These are phyloP conservation scores for Leucocoprinus leucothites DNA, from an alignment of 768 basidiomycete species.

Conservation along the genomic window DNA sequence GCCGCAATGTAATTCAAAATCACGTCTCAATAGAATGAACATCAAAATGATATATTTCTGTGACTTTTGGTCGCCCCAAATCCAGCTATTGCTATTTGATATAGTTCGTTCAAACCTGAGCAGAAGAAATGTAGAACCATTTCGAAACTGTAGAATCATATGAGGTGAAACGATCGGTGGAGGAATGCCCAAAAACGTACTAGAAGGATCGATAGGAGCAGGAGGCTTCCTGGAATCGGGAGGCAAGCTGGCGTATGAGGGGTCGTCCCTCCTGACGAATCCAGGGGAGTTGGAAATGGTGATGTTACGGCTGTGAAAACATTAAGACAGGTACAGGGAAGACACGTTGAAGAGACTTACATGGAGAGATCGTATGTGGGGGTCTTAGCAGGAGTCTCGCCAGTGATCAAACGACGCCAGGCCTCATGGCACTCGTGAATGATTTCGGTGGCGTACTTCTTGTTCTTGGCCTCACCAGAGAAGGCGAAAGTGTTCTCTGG, in stretches of 20 bases:
- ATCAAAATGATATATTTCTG: constrained; percentile 1
- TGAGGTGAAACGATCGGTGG: constrained; percentile 3
- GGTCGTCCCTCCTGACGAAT: constrained; percentile 59
- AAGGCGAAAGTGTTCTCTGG: constrained; percentile 98
- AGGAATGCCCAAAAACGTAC: constrained; percentile 43
- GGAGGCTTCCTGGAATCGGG: constrained; percentile 79
- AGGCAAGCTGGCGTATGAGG: constrained; percentile 63
- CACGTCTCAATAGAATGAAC: not conserved
- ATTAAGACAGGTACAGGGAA: constrained; percentile 6
- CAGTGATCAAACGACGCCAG: constrained; percentile 89
- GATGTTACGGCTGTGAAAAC: constrained; percentile 65
- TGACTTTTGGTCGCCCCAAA: constrained; percentile 6
- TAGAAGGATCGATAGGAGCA: constrained; percentile 86
- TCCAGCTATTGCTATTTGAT: constrained; percentile 16
- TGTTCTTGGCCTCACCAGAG: constrained; percentile 99
- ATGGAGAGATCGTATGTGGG: constrained; percentile 76
- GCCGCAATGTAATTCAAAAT: constrained; percentile 3
- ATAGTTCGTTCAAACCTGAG: constrained; percentile 53
- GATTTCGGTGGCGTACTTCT: constrained; percentile 99
- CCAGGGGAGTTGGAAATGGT: constrained; percentile 75
- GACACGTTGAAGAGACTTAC: constrained; percentile 44
- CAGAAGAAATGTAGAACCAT: constrained; percentile 94
- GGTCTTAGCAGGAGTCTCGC: constrained; percentile 75
- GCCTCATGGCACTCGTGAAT: constrained; percentile 99
- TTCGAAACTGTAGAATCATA: constrained; percentile 59